These are phyloP conservation scores for Arctium lappa DNA, from an alignment of 129 eudicot genomes.

Conservation along the genomic window DNA sequence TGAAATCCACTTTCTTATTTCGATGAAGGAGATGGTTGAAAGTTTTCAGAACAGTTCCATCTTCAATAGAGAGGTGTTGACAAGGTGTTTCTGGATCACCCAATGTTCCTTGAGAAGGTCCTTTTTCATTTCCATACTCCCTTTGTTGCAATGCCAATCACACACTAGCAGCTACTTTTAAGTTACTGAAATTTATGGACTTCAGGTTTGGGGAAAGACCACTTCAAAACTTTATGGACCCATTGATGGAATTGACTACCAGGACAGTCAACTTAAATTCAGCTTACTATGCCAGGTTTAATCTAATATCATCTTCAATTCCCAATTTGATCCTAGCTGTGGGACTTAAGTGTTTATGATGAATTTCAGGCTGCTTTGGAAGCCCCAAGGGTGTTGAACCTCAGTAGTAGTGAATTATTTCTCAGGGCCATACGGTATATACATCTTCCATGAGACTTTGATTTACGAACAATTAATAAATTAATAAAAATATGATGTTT, in stretches of 20 bases:
- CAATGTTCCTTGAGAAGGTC: constrained; percentile 57
- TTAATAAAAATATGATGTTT: background rate
- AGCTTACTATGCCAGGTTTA: constrained; percentile 64
- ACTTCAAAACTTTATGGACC: constrained; percentile 70
- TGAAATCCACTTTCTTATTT: constrained; percentile 91
- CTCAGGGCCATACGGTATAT: constrained; percentile 59
- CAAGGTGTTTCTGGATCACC: constrained; percentile 72
- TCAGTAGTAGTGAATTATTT: constrained; percentile 45
- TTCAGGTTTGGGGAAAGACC: constrained; percentile 75
- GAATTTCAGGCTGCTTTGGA: constrained; percentile 55
- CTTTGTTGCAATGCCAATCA: background rate
- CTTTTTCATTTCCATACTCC: background rate
- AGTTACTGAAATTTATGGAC: constrained; percentile 8
- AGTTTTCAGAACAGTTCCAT: constrained; percentile 89
- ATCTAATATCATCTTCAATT: background rate
- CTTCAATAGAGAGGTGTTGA: constrained; percentile 89
- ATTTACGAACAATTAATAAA: background rate
- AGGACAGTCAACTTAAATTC: constrained; percentile 58
- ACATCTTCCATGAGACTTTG: background rate
- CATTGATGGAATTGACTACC: constrained; percentile 50
- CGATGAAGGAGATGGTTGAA: constrained; percentile 90
- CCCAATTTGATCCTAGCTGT: background rate
- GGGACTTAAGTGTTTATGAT: background rate
- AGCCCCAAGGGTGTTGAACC: constrained; percentile 52
- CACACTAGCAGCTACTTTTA: background rate